Evolutionary conservation across 2,329 filamentous ascomycete species (phyloP).

Genomic region (Monascus ruber): DNA sequence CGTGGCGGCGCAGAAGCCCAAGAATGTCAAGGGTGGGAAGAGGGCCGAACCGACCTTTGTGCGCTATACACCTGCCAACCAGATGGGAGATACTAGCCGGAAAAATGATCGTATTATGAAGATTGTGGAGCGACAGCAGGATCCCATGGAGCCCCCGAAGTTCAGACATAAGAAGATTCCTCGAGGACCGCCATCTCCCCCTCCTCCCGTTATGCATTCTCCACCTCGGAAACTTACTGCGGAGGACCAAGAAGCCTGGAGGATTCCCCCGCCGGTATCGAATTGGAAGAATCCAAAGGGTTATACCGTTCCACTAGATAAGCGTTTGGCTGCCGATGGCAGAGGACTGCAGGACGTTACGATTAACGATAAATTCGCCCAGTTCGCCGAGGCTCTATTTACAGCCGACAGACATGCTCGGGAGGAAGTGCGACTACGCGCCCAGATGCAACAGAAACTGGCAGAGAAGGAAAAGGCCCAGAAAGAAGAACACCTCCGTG

Average conservation of each 20-base stretch:
- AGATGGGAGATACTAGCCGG: constrained; percentile 79
- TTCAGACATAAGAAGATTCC: constrained; percentile 99
- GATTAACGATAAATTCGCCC: constrained; percentile 97
- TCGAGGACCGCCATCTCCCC: constrained; percentile 79
- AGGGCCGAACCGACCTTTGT: constrained; percentile 85
- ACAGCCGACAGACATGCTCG: constrained; percentile 89
- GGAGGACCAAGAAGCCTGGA: constrained; percentile 95
- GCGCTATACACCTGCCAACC: constrained; percentile 86
- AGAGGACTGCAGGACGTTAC: constrained; percentile 83
- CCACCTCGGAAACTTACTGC: constrained; percentile 90
- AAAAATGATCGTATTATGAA: constrained; percentile 97
- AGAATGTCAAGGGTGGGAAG: constrained; percentile 75
- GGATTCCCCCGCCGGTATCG: constrained; percentile 76
- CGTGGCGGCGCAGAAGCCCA: constrained; percentile 85
- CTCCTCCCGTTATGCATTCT: constrained; percentile 88
- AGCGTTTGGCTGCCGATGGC: constrained; percentile 87
- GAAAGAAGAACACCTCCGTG: constrained; percentile 84
- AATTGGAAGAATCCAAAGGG: constrained; percentile 99
- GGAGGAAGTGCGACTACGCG: constrained; percentile 86
- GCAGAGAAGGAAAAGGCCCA: constrained; percentile 93
- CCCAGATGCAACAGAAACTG: constrained; percentile 88
- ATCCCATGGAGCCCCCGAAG: constrained; percentile 94
- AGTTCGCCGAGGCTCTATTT: constrained; percentile 87
- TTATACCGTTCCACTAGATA: constrained; percentile 91
- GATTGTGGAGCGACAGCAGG: constrained; percentile 85